Base-by-base conservation (phyloP, 169 alveolate species). In the Toxoplasma gondii region DNA sequence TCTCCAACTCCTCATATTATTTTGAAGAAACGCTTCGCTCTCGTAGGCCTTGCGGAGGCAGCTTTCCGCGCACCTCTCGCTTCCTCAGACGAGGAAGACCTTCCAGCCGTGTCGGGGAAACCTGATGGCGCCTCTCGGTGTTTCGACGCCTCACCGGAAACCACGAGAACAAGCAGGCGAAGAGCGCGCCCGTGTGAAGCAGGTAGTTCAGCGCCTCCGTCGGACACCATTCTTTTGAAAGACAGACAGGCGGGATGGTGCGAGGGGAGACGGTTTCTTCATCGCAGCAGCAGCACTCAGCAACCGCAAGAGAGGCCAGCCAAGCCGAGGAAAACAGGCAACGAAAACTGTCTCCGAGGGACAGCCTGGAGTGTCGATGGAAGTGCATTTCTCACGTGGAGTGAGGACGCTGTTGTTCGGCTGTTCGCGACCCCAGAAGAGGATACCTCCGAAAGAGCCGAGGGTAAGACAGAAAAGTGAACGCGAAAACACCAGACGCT, bases 321-420 rank as follows among this genome's bases (percentile, higher is more conserved):
- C 84, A n/a, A 16, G 27, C 27, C 0, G 44, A 27, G 84, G 1
- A 38, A 16, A 49, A 82, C 24, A 36, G 41, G 54, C 34, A 64
- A 64, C 78, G 78, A 64, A 64, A 82, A 82, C 67, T 43, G 67
- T 67, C 22, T 82, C 39, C 31, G 90, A 39, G 90, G 90, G 22
- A 67, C 67, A 12, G 31, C 19, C n/a, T 82, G 90, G 90, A 82
- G 90, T 38, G 67, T 82, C 38, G 90, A 82, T 43, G 90, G 90
- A 45, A 82, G 67, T n/a, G 90, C 90, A 9, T 82, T 82, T 49
- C 29, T 82, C 27, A 82, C 90, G 9, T 82, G 90, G 90, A 82
- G 67, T 36, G 90, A 82, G 34, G 90, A 82, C 69, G 54, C 90
- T 31, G 67, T 82, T 82, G 90, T 82, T 12, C 34, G 67, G 41